A percentile compares a stretch with the other conserved stretches of the same genome.
Conservation (phyloP, 352 stramenopile species). For the Phytophthora ohioensis region DNA sequence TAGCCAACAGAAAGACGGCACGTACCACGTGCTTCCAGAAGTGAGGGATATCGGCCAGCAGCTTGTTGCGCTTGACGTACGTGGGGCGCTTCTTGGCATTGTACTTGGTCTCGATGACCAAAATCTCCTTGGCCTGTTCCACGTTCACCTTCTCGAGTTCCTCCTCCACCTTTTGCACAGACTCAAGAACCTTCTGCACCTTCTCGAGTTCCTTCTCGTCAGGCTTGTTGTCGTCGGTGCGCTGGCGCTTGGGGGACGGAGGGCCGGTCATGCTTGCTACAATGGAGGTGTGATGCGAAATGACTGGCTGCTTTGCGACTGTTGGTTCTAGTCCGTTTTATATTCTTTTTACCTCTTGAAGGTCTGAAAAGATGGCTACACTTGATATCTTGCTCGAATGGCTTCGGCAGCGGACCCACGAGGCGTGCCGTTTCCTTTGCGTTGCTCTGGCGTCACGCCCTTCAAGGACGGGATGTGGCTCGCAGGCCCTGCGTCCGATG, state of each 20-base stretch:
- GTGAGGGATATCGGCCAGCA: slow-evolving; percentile 66
- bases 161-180: slow-evolving; percentile 61
- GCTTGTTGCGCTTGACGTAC: slow-evolving; percentile 73
- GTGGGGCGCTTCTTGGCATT: slow-evolving; percentile 72
- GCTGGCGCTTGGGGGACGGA: slow-evolving; percentile 79
- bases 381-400: slow-evolving; percentile 30
- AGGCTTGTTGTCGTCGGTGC: slow-evolving; percentile 60
- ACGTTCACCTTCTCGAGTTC: slow-evolving; percentile 74
- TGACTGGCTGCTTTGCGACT: slow-evolving; percentile 32
- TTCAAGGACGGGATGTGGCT: slow-evolving; percentile 23
- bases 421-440: slow-evolving; percentile 3
- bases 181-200: slow-evolving; percentile 66
- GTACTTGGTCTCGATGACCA: slow-evolving; percentile 83
- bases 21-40: slow-evolving; percentile 86
- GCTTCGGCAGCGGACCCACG: slow-evolving; percentile 42
- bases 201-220: slow-evolving; percentile 47
- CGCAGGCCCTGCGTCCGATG: neutral
- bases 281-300: slow-evolving; percentile 19
- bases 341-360: slow-evolving; percentile 20
- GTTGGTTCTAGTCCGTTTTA: slow-evolving; percentile 13
- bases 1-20: slow-evolving; percentile 1
- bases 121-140: slow-evolving; percentile 69
- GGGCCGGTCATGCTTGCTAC: slow-evolving; percentile 53
- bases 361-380: slow-evolving; percentile 29
- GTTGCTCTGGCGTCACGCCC: slow-evolving; percentile 7